Base-by-base conservation (phyloP, 192 early-diverging fungal genomes). In the Coemansia sp. region DNA sequence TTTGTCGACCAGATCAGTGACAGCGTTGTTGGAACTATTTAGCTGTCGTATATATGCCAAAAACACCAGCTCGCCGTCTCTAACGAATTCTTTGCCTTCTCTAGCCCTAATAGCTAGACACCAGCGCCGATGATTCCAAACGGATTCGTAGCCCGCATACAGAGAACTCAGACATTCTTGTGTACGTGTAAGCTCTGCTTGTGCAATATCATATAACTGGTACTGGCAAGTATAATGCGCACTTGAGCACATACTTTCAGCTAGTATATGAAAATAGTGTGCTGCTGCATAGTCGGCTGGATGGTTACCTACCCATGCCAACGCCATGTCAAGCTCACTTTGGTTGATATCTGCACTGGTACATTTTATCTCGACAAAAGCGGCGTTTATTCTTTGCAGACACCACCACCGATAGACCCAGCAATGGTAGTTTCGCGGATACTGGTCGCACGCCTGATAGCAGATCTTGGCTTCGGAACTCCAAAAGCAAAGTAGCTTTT, bases 341-440 rank as follows among this genome's bases (percentile, higher is more conserved):
- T 23, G 19, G n/a, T 49, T 21, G 11, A 60, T 29, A 17, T 48
- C n/a, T 1, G 14, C 41, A 5, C 14, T 4, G 22, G 41, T 11
- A 48, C 12, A 43, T 4, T 43, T 3, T 2, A 15, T 60, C 22
- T 11, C 51, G 1, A 2, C 14, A 17, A 8, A 19, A 23, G 49
- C 49, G 19, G 47, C 47, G 47, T 49, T 49, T 14, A 25, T 23
- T 14, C 9, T 19, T 25, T 62, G 49, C 22, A 27, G 49, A 21
- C 61, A 52, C 76, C 76, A 79, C 76, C 76, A 79, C 17, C 76
- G 62, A 49, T 72, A 79, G 6, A 73, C 76, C 76, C 76, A 79
- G 67, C 76, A 79, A 37, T 79, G 71, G 57, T 79, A 79, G 64
- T 79, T 79, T 19, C 76, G 76, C 11, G 71, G 71, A 37, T 79